phyloP scores from a whole-genome alignment of 768 basidiomycete species.

The Pleurotus pulmonarius region DNA sequence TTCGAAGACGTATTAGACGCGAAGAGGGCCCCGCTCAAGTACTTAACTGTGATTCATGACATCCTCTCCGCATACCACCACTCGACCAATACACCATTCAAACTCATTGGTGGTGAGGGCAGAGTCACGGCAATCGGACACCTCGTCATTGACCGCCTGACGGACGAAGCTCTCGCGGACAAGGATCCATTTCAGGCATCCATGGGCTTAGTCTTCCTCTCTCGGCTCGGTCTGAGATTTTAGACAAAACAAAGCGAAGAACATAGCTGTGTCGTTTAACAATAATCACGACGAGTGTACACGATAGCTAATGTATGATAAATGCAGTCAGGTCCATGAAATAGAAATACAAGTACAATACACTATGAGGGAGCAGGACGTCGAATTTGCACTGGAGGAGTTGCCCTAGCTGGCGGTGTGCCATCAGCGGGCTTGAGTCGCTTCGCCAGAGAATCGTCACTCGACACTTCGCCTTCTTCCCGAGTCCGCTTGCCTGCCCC shows the following conservation, averaged over 20 bases:
- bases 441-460: slow-evolving; percentile 62
- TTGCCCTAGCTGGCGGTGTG: not conserved
- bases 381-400: slow-evolving; percentile 2
- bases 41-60: not conserved
- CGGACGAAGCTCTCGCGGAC: slow-evolving; percentile 28
- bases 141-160: slow-evolving; percentile 24
- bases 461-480: slow-evolving; percentile 42
- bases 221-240: slow-evolving; percentile 30
- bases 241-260: not conserved
- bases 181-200: slow-evolving; percentile 43
- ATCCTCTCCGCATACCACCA: not conserved
- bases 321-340: not conserved
- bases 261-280: no score
- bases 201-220: slow-evolving; percentile 41
- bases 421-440: slow-evolving; percentile 56
- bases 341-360: not conserved
- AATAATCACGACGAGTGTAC: not conserved
- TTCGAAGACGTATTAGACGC: not conserved
- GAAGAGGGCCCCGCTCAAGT: not conserved
- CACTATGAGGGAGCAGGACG: slow-evolving; percentile 1
- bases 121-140: not conserved
- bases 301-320: not conserved
- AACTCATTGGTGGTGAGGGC: not conserved
- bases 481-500: slow-evolving; percentile 63
- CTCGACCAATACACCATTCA: not conserved